Conservation (phyloP, 2,329 filamentous ascomycete species). For the Seiridium cupressi region DNA sequence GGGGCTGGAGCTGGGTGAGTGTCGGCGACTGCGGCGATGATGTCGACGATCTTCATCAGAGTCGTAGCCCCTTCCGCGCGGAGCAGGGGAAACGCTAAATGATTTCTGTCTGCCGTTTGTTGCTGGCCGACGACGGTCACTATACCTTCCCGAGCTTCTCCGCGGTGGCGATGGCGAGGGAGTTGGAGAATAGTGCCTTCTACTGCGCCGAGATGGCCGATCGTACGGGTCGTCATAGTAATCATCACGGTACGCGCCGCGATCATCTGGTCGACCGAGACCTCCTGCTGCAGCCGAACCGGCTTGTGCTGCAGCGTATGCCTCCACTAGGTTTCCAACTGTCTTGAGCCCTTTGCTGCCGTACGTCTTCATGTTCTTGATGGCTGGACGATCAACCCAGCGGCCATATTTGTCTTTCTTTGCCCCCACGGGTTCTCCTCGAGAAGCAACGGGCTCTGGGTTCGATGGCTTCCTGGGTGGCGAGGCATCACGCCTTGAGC, state of each 20-base stretch:
- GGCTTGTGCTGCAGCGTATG: conserved; percentile 24
- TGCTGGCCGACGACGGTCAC: conserved; percentile 4
- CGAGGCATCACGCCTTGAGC: background rate
- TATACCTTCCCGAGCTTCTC: background rate
- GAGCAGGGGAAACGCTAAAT: conserved; percentile 8
- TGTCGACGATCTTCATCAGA: conserved; percentile 2
- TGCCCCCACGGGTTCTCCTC: conserved; percentile 28
- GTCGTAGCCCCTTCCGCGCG: background rate
- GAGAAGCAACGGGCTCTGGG: background rate
- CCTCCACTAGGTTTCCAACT: conserved; percentile 24
- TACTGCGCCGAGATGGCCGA: background rate
- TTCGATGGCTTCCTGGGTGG: background rate
- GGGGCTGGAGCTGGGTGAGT: background rate
- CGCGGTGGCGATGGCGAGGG: conserved; percentile 11
- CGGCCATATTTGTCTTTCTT: conserved; percentile 25
- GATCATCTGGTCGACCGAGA: conserved; percentile 17
- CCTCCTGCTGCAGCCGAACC: conserved; percentile 2
- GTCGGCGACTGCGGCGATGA: conserved; percentile 1
- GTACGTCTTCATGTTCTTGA: conserved; percentile 21
- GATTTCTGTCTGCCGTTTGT: conserved; percentile 9
- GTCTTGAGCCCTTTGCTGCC: conserved; percentile 24
- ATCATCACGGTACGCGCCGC: conserved; percentile 12
- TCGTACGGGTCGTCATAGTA: conserved; percentile 7
- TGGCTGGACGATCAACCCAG: conserved; percentile 17
- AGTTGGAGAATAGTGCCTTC: conserved; percentile 8